Conservation (phyloP, 2,329 filamentous ascomycete genomes). For the Furcasterigmium sp. region DNA sequence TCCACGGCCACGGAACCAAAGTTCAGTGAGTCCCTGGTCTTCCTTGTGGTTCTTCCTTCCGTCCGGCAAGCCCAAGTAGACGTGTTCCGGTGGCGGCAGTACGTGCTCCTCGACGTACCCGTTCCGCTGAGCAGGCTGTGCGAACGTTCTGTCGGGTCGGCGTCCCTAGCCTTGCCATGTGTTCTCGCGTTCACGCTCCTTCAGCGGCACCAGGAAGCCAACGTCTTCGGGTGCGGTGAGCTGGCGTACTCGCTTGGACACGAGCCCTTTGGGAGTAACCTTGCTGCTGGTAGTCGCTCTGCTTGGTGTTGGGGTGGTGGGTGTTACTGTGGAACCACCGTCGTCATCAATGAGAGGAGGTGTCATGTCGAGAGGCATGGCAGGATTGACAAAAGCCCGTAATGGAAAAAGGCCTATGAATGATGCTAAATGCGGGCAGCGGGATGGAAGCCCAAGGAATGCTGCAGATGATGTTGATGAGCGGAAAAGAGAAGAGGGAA, state of each 20-base stretch:
- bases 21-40: slow-evolving; percentile 3
- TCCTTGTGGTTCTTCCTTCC: slow-evolving; percentile 3
- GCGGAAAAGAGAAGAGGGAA: neutral
- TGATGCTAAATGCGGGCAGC: neutral
- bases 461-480: neutral
- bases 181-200: slow-evolving; percentile 16
- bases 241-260: slow-evolving; percentile 24
- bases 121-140: slow-evolving; percentile 12
- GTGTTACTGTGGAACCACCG: slow-evolving; percentile 7
- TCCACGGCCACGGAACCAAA: slow-evolving; percentile 1
- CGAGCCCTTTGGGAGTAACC: slow-evolving; percentile 23
- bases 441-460: neutral
- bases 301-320: slow-evolving; percentile 3
- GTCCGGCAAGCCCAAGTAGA: slow-evolving; percentile 4
- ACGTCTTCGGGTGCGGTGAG: slow-evolving; percentile 12
- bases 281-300: slow-evolving; percentile 5
- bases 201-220: slow-evolving; percentile 12
- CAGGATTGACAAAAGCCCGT: slow-evolving; percentile 2
- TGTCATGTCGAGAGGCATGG: slow-evolving; percentile 14
- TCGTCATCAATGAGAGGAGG: slow-evolving; percentile 9
- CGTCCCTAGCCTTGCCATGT: slow-evolving; percentile 14
- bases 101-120: slow-evolving; percentile 6
- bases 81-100: slow-evolving; percentile 7
- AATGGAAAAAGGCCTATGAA: too few relatives aligned
- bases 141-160: slow-evolving; percentile 9